A percentile compares a stretch with the other conserved stretches of the same genome.
Evolutionary conservation across 805 yeast species (phyloP).

Genomic region (Metschnikowia colocasiae): DNA sequence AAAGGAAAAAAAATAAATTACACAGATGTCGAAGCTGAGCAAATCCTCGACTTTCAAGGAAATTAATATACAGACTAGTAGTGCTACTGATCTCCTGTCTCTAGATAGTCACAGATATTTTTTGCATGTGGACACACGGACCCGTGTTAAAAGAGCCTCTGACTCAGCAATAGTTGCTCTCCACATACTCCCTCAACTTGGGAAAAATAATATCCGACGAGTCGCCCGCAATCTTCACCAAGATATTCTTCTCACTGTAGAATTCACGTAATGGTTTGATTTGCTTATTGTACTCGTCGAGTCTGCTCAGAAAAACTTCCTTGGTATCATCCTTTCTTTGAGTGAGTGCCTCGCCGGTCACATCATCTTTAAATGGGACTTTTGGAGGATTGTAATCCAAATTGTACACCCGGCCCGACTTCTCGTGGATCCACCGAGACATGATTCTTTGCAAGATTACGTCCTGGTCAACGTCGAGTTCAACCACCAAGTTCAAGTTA

Average conservation of each 20-base stretch:
- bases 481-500: constrained; percentile 71
- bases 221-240: constrained; percentile 62
- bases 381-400: constrained; percentile 87
- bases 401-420: constrained; percentile 86
- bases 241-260: constrained; percentile 45
- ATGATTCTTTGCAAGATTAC: constrained; percentile 79
- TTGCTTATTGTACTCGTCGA: constrained; percentile 56
- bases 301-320: constrained; percentile 63
- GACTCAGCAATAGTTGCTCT: constrained; percentile 10
- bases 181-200: constrained; percentile 46
- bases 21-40: too few relatives aligned
- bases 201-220: constrained; percentile 86
- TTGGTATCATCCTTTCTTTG: constrained; percentile 84
- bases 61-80: too few relatives aligned
- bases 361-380: constrained; percentile 73
- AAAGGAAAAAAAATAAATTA: too few relatives aligned
- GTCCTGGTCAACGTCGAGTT: constrained; percentile 80
- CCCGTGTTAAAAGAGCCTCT: background rate
- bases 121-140: background rate
- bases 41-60: too few relatives aligned
- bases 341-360: constrained; percentile 81
- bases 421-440: constrained; percentile 77
- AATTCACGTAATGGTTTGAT: constrained; percentile 64
- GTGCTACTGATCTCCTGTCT: too few relatives aligned
- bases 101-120: background rate